phyloP scores from a whole-genome alignment of 2,329 filamentous ascomycete species.

The Pseudocercospora vitis region DNA sequence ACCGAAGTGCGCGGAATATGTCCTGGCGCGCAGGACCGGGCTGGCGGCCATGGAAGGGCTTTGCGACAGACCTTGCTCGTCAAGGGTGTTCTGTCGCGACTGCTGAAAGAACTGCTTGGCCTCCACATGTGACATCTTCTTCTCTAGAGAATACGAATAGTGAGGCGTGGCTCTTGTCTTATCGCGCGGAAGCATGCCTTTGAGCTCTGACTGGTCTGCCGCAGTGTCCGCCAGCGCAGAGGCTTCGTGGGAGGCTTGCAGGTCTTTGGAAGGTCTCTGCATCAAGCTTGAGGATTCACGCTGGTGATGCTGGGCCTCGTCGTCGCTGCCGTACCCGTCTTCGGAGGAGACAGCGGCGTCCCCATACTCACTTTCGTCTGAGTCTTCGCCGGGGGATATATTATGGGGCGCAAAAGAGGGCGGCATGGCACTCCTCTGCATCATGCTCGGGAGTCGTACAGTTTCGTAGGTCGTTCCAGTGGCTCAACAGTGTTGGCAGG shows the following conservation, averaged over 20 bases:
- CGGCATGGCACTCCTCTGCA: slow-evolving; percentile 35
- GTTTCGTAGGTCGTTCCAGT: background rate
- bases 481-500: background rate
- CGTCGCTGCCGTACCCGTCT: slow-evolving; percentile 27
- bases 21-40: slow-evolving; percentile 47
- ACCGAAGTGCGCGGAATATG: slow-evolving; percentile 44
- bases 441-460: slow-evolving; percentile 17
- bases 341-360: slow-evolving; percentile 25
- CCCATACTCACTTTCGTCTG: slow-evolving; percentile 29
- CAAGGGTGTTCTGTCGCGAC: slow-evolving; percentile 66
- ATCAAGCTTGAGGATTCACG: slow-evolving; percentile 33
- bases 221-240: slow-evolving; percentile 18
- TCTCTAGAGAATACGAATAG: slow-evolving; percentile 91
- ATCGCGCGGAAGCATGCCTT: slow-evolving; percentile 49
- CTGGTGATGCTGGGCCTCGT: slow-evolving; percentile 18
- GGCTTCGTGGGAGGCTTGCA: slow-evolving; percentile 22
- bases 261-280: slow-evolving; percentile 30
- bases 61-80: slow-evolving; percentile 37
- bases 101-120: slow-evolving; percentile 94
- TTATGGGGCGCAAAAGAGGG: slow-evolving; percentile 31
- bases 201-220: slow-evolving; percentile 28
- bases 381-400: slow-evolving; percentile 26
- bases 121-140: slow-evolving; percentile 89
- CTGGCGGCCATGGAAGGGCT: slow-evolving; percentile 29
- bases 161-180: slow-evolving; percentile 73